These are phyloP conservation scores for Boletus vinaceobasis DNA, from an alignment of 768 basidiomycete species.

Conservation along the genomic window DNA sequence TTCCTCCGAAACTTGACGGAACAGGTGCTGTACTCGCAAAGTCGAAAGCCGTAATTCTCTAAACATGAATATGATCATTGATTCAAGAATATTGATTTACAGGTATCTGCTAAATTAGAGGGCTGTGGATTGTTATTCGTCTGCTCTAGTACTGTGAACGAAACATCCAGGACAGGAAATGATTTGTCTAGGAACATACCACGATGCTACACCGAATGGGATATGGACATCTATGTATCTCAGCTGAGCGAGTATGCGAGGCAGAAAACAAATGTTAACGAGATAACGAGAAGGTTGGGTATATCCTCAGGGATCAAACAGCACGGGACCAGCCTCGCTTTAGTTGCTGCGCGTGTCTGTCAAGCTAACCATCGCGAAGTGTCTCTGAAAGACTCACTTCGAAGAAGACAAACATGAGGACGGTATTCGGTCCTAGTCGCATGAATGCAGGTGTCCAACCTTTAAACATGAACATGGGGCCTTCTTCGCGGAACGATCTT, in stretches of 20 bases:
- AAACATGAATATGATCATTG: neutral
- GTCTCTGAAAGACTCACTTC: conserved; percentile 47
- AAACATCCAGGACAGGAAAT: conserved; percentile 1
- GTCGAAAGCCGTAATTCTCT: neutral
- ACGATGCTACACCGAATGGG: conserved; percentile 3
- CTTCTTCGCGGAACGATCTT: conserved; percentile 67
- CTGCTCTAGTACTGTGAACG: neutral
- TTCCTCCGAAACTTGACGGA: neutral
- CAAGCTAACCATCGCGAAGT: neutral
- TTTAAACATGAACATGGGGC: conserved; percentile 75
- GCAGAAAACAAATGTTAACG: conserved; percentile 5
- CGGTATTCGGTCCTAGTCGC: conserved; percentile 78
- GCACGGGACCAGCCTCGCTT: conserved; percentile 53
- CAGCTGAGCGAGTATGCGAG: neutral
- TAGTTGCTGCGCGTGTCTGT: conserved; percentile 52
- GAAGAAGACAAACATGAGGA: conserved; percentile 81
- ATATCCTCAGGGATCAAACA: neutral
- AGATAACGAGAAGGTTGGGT: neutral
- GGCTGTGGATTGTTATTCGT: neutral
- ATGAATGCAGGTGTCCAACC: conserved; percentile 90
- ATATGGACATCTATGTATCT: conserved; percentile 7
- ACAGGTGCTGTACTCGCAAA: neutral
- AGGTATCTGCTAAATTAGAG: neutral
- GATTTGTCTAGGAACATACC: conserved; percentile 7
- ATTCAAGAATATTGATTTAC: neutral